These are phyloP conservation scores for Pseudocercospora pini-densiflorae DNA, from an alignment of 2,329 filamentous ascomycete species.

Conservation along the genomic window DNA sequence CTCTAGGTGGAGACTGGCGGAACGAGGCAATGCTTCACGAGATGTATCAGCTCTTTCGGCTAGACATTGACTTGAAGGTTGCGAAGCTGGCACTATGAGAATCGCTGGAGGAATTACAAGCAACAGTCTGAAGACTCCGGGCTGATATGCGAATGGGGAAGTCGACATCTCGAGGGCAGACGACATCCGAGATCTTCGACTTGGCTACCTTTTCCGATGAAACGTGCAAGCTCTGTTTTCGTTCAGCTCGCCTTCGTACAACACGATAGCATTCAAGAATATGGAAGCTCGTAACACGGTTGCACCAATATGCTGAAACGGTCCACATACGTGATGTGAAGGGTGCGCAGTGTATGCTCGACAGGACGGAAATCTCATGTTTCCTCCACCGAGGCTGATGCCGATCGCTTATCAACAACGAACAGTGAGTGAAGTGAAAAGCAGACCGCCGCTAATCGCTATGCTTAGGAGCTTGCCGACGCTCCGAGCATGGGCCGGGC, in stretches of 20 bases:
- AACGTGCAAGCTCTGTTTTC: background rate
- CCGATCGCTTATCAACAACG: background rate
- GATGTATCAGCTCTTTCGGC: background rate
- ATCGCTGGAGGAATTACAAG: background rate
- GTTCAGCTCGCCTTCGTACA: background rate
- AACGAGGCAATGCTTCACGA: background rate
- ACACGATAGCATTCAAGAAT: background rate
- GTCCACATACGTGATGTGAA: background rate
- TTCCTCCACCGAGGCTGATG: background rate
- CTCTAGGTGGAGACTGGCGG: background rate
- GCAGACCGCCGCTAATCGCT: too few relatives aligned
- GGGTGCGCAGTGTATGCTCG: background rate
- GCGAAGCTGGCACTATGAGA: background rate
- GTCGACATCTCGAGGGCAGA: background rate
- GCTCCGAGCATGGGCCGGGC: background rate
- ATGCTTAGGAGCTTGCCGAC: background rate
- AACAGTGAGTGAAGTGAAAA: too few relatives aligned
- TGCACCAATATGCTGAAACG: background rate
- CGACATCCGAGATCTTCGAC: background rate
- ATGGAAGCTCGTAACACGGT: background rate
- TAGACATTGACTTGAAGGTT: background rate
- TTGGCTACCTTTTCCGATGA: background rate
- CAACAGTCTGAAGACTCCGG: background rate
- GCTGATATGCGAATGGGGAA: background rate
- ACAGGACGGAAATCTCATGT: background rate